A percentile compares a stretch with the other conserved stretches of the same genome.
Conservation (phyloP, 2,329 filamentous ascomycete genomes). For the Rhinocladiella mackenziei region DNA sequence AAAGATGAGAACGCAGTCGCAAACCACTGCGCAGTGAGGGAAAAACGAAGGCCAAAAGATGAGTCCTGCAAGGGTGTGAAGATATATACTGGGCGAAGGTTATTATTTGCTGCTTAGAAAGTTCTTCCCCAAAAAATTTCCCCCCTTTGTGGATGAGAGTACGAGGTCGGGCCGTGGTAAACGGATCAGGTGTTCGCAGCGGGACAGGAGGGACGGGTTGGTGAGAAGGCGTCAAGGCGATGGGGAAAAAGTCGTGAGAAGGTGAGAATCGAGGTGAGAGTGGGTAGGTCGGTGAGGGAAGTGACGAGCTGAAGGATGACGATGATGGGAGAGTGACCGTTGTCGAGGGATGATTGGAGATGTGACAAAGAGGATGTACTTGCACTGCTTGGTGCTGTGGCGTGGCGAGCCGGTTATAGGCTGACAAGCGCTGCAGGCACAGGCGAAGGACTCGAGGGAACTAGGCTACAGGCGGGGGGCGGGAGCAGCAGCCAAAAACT, state of each 20-base stretch:
- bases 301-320: constrained; percentile 31
- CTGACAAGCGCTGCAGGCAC: constrained; percentile 22
- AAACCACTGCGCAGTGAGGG: constrained; percentile 18
- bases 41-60: constrained; percentile 18
- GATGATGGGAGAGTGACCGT: constrained; percentile 27
- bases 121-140: too few species aligned
- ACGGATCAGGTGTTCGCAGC: constrained; percentile 25
- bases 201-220: constrained; percentile 17
- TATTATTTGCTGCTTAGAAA: too few species aligned
- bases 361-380: too few species aligned
- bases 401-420: constrained; percentile 27
- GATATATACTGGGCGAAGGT: constrained; percentile 14
- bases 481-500: constrained; percentile 16
- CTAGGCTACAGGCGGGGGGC: constrained; percentile 22
- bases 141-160: constrained; percentile 20
- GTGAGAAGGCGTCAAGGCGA: constrained; percentile 22
- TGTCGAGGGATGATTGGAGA: constrained; percentile 30
- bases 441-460: constrained; percentile 18
- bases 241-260: constrained; percentile 27
- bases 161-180: constrained; percentile 14
- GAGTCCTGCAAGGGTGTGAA: constrained; percentile 23
- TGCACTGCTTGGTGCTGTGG: constrained; percentile 18
- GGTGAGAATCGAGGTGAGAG: constrained; percentile 29
- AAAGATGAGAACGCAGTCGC: constrained; percentile 17
- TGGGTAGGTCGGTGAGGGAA: constrained; percentile 30